Base-by-base conservation (phyloP, 371 early-diverging fungal species). In the Mortierella sp. region DNA sequence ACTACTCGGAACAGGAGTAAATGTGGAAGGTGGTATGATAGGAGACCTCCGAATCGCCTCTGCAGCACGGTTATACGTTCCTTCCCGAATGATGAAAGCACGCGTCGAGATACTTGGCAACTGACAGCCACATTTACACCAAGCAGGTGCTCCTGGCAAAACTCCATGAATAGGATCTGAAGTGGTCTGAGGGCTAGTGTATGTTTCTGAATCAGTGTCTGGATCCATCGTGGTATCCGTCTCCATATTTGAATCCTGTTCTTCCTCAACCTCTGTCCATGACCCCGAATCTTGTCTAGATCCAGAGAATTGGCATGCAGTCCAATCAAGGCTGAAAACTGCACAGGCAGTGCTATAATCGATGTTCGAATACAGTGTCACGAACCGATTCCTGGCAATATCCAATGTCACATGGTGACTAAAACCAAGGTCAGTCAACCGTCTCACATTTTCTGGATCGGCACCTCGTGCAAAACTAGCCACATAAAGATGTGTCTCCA, bases 401-500 rank as follows among this genome's bases (percentile, higher is more conserved):
- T 86, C 82, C 74, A 91, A 82, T 0, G 81, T 82, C 1, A 87
- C 77, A 1, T 67, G 69, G 62, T 93, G 91, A 56, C 86, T 89
- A 50, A 81, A 86, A 12, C 92, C 92, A 12, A 84, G 74, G 28
- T 81, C 70, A 0, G 93, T 91, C 15, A 91, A 57, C 4, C 89
- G 82, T n/a, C 28, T 48, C 1, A 85, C 77, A 5, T 82, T 67
- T 4, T 55, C 68, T 16, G 72, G 55, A 43, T 51, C 48, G 0
- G 74, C 64, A 0, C 66, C 62, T 19, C 66, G 51, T 7, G 74
- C 77, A 71, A 75, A 91, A 25, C 83, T 75, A 2, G 83, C 70
- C 1, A 88, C 92, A 74, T 92, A 94, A 12, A 94, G 81, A 61
- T 93, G 93, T 0, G 83, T 65, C 68, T 93, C 93, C 1, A 92